These are phyloP conservation scores for Yamadazyma friedrichii DNA, from an alignment of 1,139 yeast species.

Conservation along the genomic window DNA sequence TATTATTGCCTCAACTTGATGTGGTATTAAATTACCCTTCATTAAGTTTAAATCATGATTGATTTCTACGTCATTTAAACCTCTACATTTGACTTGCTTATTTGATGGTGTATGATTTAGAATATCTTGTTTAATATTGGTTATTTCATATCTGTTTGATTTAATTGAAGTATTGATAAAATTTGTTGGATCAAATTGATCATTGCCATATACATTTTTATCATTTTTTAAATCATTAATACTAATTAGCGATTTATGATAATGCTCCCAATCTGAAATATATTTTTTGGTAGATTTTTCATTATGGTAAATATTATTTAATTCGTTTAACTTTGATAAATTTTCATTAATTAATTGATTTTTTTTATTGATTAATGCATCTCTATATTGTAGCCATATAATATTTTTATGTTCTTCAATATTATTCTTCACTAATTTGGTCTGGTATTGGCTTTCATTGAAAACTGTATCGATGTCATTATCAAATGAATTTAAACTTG, in stretches of 20 bases:
- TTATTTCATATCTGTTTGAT: conserved; percentile 33
- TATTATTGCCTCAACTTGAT: background rate
- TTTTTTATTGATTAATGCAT: conserved; percentile 22
- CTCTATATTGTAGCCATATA: conserved; percentile 35
- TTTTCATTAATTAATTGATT: conserved; percentile 24
- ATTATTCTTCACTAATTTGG: conserved; percentile 21
- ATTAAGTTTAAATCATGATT: conserved; percentile 13
- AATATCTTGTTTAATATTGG: conserved; percentile 23
- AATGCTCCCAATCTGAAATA: conserved; percentile 20
- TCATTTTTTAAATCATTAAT: conserved; percentile 10
- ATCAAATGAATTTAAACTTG: conserved; percentile 24
- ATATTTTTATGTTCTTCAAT: conserved; percentile 28
- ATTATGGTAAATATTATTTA: conserved; percentile 27
- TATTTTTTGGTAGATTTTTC: conserved; percentile 17
- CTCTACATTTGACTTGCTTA: conserved; percentile 19
- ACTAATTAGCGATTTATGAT: conserved; percentile 31
- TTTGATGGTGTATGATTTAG: conserved; percentile 6
- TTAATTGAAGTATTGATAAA: conserved; percentile 7
- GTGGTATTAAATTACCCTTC: conserved; percentile 6
- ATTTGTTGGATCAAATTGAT: conserved; percentile 6
- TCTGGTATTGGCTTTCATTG: conserved; percentile 33
- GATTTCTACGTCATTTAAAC: conserved; percentile 26
- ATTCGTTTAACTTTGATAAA: conserved; percentile 22
- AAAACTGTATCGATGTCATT: conserved; percentile 24
- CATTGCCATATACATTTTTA: background rate